phyloP scores from a whole-genome alignment of 2,329 filamentous ascomycete genomes.

The Bipolaris zeicola region DNA sequence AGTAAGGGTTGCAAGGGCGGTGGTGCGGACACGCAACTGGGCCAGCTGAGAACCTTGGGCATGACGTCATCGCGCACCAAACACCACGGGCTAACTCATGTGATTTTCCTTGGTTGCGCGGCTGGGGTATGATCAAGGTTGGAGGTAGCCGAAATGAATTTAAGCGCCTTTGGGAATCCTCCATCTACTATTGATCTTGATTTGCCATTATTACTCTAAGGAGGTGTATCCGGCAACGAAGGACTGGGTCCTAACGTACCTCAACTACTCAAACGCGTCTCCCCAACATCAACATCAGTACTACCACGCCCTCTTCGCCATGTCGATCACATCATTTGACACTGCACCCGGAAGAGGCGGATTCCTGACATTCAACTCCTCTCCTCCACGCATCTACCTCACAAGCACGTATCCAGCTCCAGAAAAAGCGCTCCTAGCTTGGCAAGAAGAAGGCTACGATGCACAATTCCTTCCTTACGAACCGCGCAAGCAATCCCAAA shows the following conservation, averaged over 20 bases:
- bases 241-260: background rate
- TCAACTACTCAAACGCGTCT: background rate
- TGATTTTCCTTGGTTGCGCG: conserved; percentile 13
- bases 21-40: background rate
- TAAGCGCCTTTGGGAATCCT: conserved; percentile 2
- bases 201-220: background rate
- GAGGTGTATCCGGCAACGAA: background rate
- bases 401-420: conserved; percentile 49
- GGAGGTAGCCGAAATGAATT: background rate
- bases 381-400: conserved; percentile 47
- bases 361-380: conserved; percentile 48
- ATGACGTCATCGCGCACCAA: conserved; percentile 8
- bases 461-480: conserved; percentile 47
- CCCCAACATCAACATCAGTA: background rate
- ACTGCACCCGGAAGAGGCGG: conserved; percentile 28
- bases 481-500: conserved; percentile 22
- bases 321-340: conserved; percentile 38
- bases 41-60: background rate
- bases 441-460: conserved; percentile 53
- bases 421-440: conserved; percentile 45
- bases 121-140: conserved; percentile 5
- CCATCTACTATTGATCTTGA: background rate
- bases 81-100: conserved; percentile 2
- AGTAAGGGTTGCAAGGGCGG: background rate
- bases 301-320: conserved; percentile 5